Percentiles rank a stretch among this genome's conserved stretches.
Evolutionary conservation across 331 rosid genomes (phyloP).

Genomic region (Stylosanthes scabra): DNA sequence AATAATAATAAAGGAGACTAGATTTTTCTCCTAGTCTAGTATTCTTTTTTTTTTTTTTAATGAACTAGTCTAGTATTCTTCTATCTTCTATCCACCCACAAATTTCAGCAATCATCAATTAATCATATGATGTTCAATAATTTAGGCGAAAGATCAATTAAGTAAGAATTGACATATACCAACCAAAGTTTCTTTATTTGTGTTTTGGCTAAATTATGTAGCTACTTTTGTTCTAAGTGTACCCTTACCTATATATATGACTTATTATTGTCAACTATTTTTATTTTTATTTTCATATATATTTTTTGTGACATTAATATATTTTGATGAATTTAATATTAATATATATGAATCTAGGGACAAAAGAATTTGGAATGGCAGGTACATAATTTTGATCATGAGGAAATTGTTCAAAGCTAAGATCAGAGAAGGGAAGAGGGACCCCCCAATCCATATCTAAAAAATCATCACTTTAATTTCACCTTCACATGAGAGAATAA

Average conservation of each 20-base stretch:
- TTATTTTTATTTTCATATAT: not conserved
- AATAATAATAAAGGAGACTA: slow-evolving; percentile 31
- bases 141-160: slow-evolving; percentile 41
- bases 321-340: not conserved
- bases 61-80: slow-evolving; percentile 17
- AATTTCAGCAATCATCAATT: slow-evolving; percentile 41
- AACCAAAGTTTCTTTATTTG: slow-evolving; percentile 36
- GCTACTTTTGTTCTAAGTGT: slow-evolving; percentile 36
- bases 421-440: slow-evolving; percentile 21
- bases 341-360: slow-evolving; percentile 37
- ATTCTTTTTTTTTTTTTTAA: no score
- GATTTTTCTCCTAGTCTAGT: no score
- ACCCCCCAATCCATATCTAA: slow-evolving; percentile 42
- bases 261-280: slow-evolving; percentile 40
- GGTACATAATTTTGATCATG: slow-evolving; percentile 38
- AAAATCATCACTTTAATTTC: slow-evolving; percentile 15
- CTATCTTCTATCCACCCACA: slow-evolving; percentile 38
- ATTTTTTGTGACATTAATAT: no score
- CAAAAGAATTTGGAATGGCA: slow-evolving; percentile 53
- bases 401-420: slow-evolving; percentile 41
- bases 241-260: slow-evolving; percentile 41
- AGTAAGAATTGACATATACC: slow-evolving; percentile 56
- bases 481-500: slow-evolving; percentile 44
- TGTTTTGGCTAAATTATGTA: slow-evolving; percentile 44
- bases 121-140: slow-evolving; percentile 44